Evolutionary conservation across 2,329 filamentous ascomycete species (phyloP).

Genomic region (Lasiodiplodia citricola): DNA sequence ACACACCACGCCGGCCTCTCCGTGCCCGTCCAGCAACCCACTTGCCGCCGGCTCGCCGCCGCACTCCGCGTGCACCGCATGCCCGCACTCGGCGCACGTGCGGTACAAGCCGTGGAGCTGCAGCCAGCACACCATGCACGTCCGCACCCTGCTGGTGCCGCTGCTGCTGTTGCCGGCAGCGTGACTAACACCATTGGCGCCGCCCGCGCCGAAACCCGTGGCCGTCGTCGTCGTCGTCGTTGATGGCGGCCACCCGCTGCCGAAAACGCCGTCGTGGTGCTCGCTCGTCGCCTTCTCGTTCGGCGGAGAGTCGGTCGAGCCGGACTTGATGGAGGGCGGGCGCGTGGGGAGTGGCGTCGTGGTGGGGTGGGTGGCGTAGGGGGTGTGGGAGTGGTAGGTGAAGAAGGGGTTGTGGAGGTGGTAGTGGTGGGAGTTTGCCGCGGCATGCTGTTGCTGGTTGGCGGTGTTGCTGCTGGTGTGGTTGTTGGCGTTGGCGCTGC

Average conservation of each 20-base stretch:
- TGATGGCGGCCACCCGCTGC: neutral
- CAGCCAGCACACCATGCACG: constrained; percentile 47
- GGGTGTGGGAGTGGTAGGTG: constrained; percentile 3
- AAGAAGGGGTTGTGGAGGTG: neutral
- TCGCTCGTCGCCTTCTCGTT: neutral
- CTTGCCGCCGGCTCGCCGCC: constrained; percentile 35
- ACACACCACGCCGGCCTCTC: constrained; percentile 31
- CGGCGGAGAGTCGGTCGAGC: neutral
- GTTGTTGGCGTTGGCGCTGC: neutral
- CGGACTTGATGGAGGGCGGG: constrained; percentile 15
- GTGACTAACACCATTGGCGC: neutral
- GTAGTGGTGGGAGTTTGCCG: neutral
- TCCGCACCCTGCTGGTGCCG: constrained; percentile 7
- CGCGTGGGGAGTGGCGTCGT: neutral
- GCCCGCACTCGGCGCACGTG: constrained; percentile 43
- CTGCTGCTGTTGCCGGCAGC: neutral
- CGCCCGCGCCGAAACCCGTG: neutral
- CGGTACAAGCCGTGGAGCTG: constrained; percentile 42
- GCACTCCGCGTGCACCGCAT: constrained; percentile 43
- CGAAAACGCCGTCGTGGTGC: neutral
- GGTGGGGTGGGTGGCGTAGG: constrained; percentile 29
- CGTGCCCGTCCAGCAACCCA: constrained; percentile 39
- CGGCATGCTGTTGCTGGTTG: neutral
- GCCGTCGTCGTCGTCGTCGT: neutral
- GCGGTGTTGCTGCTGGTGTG: constrained; percentile 17